Conservation (phyloP, 1,139 yeast genomes). For the Protomyces lactucae-debilis region DNA sequence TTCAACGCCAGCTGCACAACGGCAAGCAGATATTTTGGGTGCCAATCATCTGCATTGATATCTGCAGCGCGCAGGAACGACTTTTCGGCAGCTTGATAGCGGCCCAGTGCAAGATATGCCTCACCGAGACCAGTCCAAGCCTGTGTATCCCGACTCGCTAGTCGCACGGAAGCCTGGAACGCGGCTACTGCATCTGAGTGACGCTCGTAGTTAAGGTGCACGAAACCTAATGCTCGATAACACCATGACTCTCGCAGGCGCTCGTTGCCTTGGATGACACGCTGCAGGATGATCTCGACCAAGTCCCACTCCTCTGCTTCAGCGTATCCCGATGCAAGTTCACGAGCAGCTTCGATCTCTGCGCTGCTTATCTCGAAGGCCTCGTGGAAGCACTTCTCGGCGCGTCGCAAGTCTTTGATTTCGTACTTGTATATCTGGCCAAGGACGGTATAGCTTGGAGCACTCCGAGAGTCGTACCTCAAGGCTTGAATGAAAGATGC, state of each 20-base stretch:
- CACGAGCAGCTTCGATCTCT: constrained; percentile 68
- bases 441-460: constrained; percentile 54
- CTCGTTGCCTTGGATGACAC: constrained; percentile 20
- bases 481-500: constrained; percentile 54
- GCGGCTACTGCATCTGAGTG: constrained; percentile 80
- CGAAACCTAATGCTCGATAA: constrained; percentile 75
- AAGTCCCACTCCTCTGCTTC: constrained; percentile 71
- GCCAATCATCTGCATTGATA: constrained; percentile 53
- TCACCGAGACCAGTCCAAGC: constrained; percentile 96
- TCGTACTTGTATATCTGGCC: constrained; percentile 64
- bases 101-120: constrained; percentile 78
- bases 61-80: constrained; percentile 66
- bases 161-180: constrained; percentile 79
- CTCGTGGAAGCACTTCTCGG: constrained; percentile 79
- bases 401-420: constrained; percentile 58
- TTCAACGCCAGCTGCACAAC: constrained; percentile 51
- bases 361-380: constrained; percentile 83
- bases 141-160: constrained; percentile 60
- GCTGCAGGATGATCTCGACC: constrained; percentile 63
- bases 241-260: constrained; percentile 63
- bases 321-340: constrained; percentile 65
- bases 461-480: constrained; percentile 36
- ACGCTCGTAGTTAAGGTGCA: constrained; percentile 49
- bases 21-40: constrained; percentile 64
- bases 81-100: constrained; percentile 77